phyloP scores from a whole-genome alignment of 352 stramenopile genomes.

The Phytophthora chlamydospora region DNA sequence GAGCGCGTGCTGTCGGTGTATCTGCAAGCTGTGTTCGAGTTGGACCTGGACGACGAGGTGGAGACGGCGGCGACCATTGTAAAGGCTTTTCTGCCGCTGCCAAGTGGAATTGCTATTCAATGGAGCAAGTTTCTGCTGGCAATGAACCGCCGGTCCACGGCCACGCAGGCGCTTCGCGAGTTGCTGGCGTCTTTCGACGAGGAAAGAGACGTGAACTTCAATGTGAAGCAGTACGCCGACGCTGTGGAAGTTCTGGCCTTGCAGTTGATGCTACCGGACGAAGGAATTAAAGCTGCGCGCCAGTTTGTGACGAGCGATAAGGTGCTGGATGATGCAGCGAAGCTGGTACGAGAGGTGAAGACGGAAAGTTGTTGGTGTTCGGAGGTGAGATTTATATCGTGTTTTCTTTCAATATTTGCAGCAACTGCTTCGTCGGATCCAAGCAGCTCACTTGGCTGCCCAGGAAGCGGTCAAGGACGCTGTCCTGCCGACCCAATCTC shows the following conservation, averaged over 20 bases:
- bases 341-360: slow-evolving; percentile 38
- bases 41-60: slow-evolving; percentile 61
- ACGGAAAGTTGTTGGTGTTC: background rate
- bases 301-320: slow-evolving; percentile 42
- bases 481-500: background rate
- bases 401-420: slow-evolving; percentile 16
- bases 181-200: slow-evolving; percentile 25
- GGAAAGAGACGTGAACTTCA: slow-evolving; percentile 2
- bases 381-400: slow-evolving; percentile 1
- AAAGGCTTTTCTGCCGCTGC: slow-evolving; percentile 49
- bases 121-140: slow-evolving; percentile 74
- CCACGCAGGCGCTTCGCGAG: slow-evolving; percentile 37
- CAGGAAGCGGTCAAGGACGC: slow-evolving; percentile 19
- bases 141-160: slow-evolving; percentile 52
- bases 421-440: slow-evolving; percentile 44
- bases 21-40: slow-evolving; percentile 67
- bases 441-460: slow-evolving; percentile 28
- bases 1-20: slow-evolving; percentile 71
- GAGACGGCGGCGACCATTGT: slow-evolving; percentile 50
- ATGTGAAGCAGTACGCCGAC: slow-evolving; percentile 31
- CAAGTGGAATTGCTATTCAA: slow-evolving; percentile 45
- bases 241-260: slow-evolving; percentile 49
- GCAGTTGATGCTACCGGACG: slow-evolving; percentile 53
- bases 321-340: slow-evolving; percentile 49
- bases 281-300: slow-evolving; percentile 41